phyloP scores from a whole-genome alignment of 352 stramenopile genomes.

The Phytopythium helicoides region DNA sequence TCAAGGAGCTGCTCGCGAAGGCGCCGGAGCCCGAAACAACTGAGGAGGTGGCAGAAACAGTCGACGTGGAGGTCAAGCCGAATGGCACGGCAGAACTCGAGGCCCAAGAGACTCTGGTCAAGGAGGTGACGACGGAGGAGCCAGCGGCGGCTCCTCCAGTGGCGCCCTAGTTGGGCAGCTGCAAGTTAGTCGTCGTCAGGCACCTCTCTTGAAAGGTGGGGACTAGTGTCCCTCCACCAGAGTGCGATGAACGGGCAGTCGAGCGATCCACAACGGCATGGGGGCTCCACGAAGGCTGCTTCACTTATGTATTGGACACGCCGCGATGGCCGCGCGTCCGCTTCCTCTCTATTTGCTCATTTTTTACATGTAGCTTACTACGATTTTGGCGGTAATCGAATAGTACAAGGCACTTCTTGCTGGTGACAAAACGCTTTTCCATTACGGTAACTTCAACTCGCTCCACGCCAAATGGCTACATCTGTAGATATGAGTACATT shows the following conservation, averaged over 20 bases:
- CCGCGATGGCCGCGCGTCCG: not conserved
- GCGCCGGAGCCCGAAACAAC: slow-evolving; percentile 19
- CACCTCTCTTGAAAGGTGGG: not conserved
- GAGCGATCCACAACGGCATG: slow-evolving; percentile 16
- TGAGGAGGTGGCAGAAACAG: slow-evolving; percentile 2
- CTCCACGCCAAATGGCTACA: too few species aligned
- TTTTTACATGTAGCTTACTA: slow-evolving; percentile 4
- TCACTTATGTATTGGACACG: not conserved
- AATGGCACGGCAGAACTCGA: slow-evolving; percentile 8
- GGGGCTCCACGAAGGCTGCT: slow-evolving; percentile 10
- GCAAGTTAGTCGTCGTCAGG: not conserved
- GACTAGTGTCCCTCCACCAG: not conserved
- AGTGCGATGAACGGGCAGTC: slow-evolving; percentile 1
- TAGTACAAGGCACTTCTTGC: slow-evolving; percentile 1
- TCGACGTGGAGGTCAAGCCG: slow-evolving; percentile 11
- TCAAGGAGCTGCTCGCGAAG: slow-evolving; percentile 32
- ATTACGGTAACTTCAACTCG: not conserved
- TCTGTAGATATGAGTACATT: too few species aligned
- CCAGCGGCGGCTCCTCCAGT: slow-evolving; percentile 16
- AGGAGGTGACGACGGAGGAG: slow-evolving; percentile 12
- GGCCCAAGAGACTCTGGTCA: slow-evolving; percentile 10
- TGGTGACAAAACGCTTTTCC: not conserved
- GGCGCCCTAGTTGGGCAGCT: slow-evolving; percentile 7
- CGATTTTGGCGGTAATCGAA: slow-evolving; percentile 4
- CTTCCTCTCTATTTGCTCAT: not conserved